Base-by-base conservation (phyloP, 257 asterid genomes). In the Capsicum pubescens region DNA sequence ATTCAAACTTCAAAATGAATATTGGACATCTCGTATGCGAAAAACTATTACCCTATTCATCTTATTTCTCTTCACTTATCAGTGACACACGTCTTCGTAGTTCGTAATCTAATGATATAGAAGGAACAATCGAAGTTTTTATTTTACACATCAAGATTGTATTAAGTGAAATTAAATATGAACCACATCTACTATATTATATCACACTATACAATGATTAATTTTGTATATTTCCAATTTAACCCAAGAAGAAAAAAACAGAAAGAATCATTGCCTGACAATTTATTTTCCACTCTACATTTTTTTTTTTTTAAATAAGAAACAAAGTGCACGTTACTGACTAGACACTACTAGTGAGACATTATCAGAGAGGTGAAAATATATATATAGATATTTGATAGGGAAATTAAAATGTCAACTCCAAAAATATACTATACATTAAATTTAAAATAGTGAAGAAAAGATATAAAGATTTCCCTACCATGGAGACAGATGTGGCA, bases 401-500 rank as follows among this genome's bases (percentile, higher is more conserved):
- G 14, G 60, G 7, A 1, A 39, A 16, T 39, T 39, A 39, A 69
- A 69, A 39, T 55, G 64, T 76, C 81, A 54, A 77, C 81, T 52
- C 81, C 64, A 26, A 77, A 54, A 77, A 26, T 26, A 17, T 26
- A 14, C 19, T 26, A 17, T 26, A 14, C 19, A 52, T 64, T 76
- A 77, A 50, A 77, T 26, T 26, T 77, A 52, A 54, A 59, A 36
- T 39, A 69, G 11, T 69, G 26, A 69, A 56, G 26, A 69, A 68
- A 76, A 32, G 14, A 52, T 52, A 52, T 52, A 63, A 52, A 32
- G 36, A 21, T 74, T 50, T 21, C 13, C 42, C 59, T 50, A 21
- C 61, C 59, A 50, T 74, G 26, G 60, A 74, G 81, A 74, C 81
- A 74, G 64, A 77, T 77, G 81, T 76, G 64, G 81, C 63, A 77